Conservation (phyloP, 768 basidiomycete species). For the Clavulina sp. region DNA sequence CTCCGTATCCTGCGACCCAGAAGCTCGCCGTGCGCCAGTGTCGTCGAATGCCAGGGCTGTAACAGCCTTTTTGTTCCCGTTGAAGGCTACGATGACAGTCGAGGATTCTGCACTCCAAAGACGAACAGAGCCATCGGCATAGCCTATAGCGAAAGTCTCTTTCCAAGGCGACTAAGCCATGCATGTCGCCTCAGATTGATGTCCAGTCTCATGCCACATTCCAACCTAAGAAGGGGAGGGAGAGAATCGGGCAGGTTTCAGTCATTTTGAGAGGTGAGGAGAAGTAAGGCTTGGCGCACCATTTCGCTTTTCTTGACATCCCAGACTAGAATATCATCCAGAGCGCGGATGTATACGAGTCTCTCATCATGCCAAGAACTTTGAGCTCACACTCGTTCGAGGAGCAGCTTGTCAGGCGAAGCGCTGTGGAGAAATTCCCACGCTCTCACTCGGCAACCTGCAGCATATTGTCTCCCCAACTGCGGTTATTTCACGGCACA, state of each 20-base stretch:
- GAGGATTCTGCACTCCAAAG: conserved; percentile 56
- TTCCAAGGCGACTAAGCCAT: conserved; percentile 59
- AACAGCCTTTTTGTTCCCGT: conserved; percentile 88
- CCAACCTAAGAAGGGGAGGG: conserved; percentile 34
- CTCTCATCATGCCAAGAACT: conserved; percentile 85
- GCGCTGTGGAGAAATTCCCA: no score
- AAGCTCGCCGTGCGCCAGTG: conserved; percentile 65
- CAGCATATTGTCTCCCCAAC: no score
- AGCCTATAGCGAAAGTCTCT: conserved; percentile 77
- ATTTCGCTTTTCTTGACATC: conserved; percentile 91
- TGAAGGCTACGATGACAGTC: conserved; percentile 72
- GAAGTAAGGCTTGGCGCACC: conserved; percentile 29
- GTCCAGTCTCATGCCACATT: conserved; percentile 98
- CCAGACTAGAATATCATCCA: conserved; percentile 98
- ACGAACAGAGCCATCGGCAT: conserved; percentile 86
- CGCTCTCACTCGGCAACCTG: no score
- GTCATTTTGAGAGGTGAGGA: no score
- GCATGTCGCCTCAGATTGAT: conserved; percentile 82
- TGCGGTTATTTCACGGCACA: no score
- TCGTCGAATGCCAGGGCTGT: conserved; percentile 74
- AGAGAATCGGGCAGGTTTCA: no score
- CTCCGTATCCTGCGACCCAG: conserved; percentile 91
- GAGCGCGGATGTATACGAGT: conserved; percentile 79
- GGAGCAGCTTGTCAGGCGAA: no score
- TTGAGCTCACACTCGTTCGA: no score